Percentiles rank a stretch among this genome's conserved stretches.
phyloP scores from a whole-genome alignment of 2,329 filamentous ascomycete species.

The Cercospora citrullina region DNA sequence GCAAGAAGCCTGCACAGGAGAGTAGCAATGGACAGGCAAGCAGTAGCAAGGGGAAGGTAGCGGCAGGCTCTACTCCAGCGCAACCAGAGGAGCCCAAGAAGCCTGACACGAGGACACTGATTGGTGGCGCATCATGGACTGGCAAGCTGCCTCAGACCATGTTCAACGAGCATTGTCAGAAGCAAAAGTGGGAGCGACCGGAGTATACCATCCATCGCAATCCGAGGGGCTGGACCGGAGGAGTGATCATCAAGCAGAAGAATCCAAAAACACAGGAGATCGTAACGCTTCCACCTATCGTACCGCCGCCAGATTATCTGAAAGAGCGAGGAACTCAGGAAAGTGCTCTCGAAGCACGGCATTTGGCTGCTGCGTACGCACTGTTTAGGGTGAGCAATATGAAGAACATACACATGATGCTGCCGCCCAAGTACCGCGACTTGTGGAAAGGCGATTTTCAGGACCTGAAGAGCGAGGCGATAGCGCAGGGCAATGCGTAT shows the following conservation, averaged over 20 bases:
- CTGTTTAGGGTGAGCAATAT: conserved; percentile 91
- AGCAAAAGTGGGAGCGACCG: conserved; percentile 91
- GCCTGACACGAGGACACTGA: conserved; percentile 69
- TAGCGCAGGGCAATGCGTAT: conserved; percentile 75
- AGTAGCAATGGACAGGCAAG: conserved; percentile 11
- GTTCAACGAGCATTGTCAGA: conserved; percentile 91
- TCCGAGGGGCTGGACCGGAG: conserved; percentile 56
- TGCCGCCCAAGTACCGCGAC: conserved; percentile 85
- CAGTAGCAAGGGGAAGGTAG: conserved; percentile 22
- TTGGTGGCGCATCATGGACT: conserved; percentile 94
- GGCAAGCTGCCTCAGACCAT: conserved; percentile 94
- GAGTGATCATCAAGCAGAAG: conserved; percentile 71
- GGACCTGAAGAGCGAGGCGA: conserved; percentile 75
- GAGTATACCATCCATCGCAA: conserved; percentile 71
- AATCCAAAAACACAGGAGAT: conserved; percentile 82
- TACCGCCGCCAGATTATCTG: conserved; percentile 73
- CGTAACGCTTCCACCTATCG: conserved; percentile 75
- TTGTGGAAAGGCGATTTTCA: conserved; percentile 89
- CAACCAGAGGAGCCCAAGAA: conserved; percentile 53
- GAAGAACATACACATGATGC: conserved; percentile 91
- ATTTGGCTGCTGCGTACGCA: conserved; percentile 89
- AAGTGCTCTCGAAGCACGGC: conserved; percentile 83
- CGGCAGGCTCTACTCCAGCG: conserved; percentile 19
- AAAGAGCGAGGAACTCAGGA: conserved; percentile 69
- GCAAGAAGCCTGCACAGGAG: conserved; percentile 39